Percentiles rank a stretch among this genome's conserved stretches.
These are phyloP conservation scores for Rhizophora mangle DNA, from an alignment of 345 rosid genomes.

Conservation along the genomic window DNA sequence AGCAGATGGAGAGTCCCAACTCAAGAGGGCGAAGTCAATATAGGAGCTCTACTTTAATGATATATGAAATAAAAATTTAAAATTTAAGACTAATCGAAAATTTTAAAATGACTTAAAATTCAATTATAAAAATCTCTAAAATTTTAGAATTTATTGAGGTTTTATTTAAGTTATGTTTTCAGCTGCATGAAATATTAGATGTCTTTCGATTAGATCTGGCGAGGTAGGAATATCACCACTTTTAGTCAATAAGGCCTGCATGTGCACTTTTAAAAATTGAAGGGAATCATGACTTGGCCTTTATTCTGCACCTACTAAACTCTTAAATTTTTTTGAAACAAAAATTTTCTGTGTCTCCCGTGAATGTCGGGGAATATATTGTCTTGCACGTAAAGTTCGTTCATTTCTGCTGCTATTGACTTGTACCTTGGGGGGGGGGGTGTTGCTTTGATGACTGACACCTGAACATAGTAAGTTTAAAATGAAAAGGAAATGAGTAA, in stretches of 20 bases:
- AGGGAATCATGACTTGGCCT: slow-evolving; percentile 43
- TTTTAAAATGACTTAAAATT: too few relatives aligned
- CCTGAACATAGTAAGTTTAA: not conserved
- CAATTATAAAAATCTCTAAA: too few relatives aligned
- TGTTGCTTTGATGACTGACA: not conserved
- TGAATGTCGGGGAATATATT: slow-evolving; percentile 22
- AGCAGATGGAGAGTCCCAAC: not conserved
- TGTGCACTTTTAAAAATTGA: slow-evolving; percentile 39
- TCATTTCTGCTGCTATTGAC: slow-evolving; percentile 25
- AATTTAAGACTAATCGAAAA: too few relatives aligned
- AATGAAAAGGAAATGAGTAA: not conserved
- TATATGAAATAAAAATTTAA: too few relatives aligned
- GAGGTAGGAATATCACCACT: not conserved
- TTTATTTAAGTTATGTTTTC: too few relatives aligned
- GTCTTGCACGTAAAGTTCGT: slow-evolving; percentile 3
- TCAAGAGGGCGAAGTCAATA: slow-evolving; percentile 15
- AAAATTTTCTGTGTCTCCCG: slow-evolving; percentile 1
- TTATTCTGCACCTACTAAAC: slow-evolving; percentile 20
- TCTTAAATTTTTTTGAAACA: not conserved
- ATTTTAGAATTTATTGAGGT: too few relatives aligned
- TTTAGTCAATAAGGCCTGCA: slow-evolving; percentile 32
- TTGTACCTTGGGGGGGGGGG: slow-evolving; percentile 1
- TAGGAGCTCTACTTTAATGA: slow-evolving; percentile 12
- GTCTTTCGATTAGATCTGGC: not conserved
- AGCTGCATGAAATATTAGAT: not conserved